Evolutionary conservation across 371 early-diverging fungal genomes (phyloP), one percentile per base, ranked within the genome.

Genomic region (Mortierella sp.): DNA sequence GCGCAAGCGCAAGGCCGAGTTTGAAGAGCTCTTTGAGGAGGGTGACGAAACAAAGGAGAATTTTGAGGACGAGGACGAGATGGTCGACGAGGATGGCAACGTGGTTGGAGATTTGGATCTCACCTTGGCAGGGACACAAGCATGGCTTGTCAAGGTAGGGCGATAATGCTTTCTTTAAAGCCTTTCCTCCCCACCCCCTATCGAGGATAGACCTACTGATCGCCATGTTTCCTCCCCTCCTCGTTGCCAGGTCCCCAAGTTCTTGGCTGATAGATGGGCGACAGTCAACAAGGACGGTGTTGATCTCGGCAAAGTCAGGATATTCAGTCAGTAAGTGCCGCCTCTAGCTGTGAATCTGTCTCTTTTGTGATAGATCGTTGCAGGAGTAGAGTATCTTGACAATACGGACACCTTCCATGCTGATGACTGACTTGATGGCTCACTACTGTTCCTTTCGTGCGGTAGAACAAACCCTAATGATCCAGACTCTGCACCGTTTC

Each of bases 61-160:
- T 18, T 62, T 55, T 41, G 70, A 65, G 42, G 56, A 56, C 27
- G 76, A 76, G 39, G 76, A 76, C 49, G 76, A 76, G 24, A 58
- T 81, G 24, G 79, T 86, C 31, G 72, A 72, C 42, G 86, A 84
- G 54, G 87, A 87, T 61, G 91, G 86, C 47, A 87, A 93, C 38
- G 93, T 92, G 49, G 85, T 82, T 3, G 93, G 91, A 14, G 92
- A 93, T 53, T 80, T 94, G 16, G 84, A 87, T 54, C 65, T 93
- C 61, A 81, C 87, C 41, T 84, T 86, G 45, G 80, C 87, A 7
- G 87, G 85, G 8, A 90, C 87, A 31, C 90, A 92, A 73, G 93
- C 93, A 23, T 95, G 96, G 96, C 87, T 95, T 12, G 95, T 95
- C 43, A 96, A 95, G 79, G 93, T 96, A 79, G 21, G 14, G 24